These are phyloP conservation scores for Leccinum incarnatum DNA, from an alignment of 768 basidiomycete species.

Conservation along the genomic window DNA sequence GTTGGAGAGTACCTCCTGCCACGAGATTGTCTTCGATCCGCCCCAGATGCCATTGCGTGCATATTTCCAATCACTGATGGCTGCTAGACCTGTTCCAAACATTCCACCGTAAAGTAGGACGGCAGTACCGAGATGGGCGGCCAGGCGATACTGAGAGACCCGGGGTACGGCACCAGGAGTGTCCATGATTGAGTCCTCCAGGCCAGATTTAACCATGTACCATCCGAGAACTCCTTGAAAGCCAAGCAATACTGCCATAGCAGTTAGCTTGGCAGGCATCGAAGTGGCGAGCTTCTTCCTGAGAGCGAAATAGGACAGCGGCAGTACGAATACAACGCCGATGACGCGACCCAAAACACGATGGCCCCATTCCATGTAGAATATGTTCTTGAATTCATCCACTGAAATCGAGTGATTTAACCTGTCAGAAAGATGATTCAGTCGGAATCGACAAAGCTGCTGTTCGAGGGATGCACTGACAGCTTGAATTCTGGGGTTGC, in stretches of 20 bases:
- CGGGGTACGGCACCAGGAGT: constrained; percentile 85
- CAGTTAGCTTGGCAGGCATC: constrained; percentile 62
- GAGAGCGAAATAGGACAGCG: constrained; percentile 75
- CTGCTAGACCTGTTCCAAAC: constrained; percentile 74
- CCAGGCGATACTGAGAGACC: constrained; percentile 95
- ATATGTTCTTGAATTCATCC: constrained; percentile 93
- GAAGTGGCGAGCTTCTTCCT: constrained; percentile 65
- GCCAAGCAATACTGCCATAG: constrained; percentile 79
- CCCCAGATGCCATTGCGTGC: constrained; percentile 57
- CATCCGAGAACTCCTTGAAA: constrained; percentile 92
- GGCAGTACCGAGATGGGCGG: constrained; percentile 91
- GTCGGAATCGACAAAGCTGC: not conserved
- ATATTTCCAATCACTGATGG: constrained; percentile 78
- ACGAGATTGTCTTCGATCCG: constrained; percentile 43
- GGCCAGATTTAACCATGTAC: constrained; percentile 99
- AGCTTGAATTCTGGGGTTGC: constrained; percentile 93
- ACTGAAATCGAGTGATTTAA: constrained; percentile 86
- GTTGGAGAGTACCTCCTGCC: constrained; percentile 50
- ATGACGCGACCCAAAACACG: constrained; percentile 88
- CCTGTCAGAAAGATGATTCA: constrained; percentile 39
- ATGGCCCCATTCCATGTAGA: constrained; percentile 98
- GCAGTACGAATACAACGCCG: constrained; percentile 79
- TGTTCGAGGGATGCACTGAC: constrained; percentile 46
- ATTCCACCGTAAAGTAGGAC: constrained; percentile 92
- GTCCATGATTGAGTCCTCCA: constrained; percentile 78